Evolutionary conservation across 371 early-diverging fungal species (phyloP).

Genomic region (Mortierella sp.): DNA sequence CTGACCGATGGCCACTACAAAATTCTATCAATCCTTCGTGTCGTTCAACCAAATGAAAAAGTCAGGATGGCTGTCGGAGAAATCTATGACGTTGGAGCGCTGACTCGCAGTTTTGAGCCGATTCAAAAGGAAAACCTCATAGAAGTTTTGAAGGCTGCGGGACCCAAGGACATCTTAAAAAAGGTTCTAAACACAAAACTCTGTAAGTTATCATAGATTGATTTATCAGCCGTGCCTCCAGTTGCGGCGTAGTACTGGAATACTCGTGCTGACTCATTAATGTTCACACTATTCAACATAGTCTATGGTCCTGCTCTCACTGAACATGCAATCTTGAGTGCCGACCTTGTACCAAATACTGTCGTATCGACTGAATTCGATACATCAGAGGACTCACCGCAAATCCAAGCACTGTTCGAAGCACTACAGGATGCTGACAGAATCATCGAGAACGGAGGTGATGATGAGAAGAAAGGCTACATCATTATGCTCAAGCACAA

Average conservation of each 20-base stretch:
- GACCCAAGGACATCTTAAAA: slow-evolving; percentile 81
- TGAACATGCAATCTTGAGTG: slow-evolving; percentile 85
- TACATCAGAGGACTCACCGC: slow-evolving; percentile 62
- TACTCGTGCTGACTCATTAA: background rate
- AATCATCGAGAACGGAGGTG: slow-evolving; percentile 67
- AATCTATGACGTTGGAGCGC: slow-evolving; percentile 70
- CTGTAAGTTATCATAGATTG: slow-evolving; percentile 56
- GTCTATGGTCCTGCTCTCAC: slow-evolving; percentile 91
- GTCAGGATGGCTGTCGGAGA: slow-evolving; percentile 86
- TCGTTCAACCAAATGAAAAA: slow-evolving; percentile 85
- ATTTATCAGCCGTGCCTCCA: background rate
- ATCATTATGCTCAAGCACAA: slow-evolving; percentile 68
- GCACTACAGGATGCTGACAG: slow-evolving; percentile 70
- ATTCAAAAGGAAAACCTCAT: slow-evolving; percentile 71
- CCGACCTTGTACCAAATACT: slow-evolving; percentile 77
- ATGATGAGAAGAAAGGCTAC: slow-evolving; percentile 66
- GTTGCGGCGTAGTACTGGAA: too few species aligned
- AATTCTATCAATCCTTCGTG: slow-evolving; percentile 88
- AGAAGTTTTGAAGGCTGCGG: slow-evolving; percentile 66
- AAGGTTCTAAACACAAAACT: slow-evolving; percentile 81
- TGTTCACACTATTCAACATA: slow-evolving; percentile 1
- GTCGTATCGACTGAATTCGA: slow-evolving; percentile 69
- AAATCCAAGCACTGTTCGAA: slow-evolving; percentile 51
- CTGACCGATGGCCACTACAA: slow-evolving; percentile 90
- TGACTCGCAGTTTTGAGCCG: slow-evolving; percentile 71